These are phyloP conservation scores for Penicillium samsonianum DNA, from an alignment of 495 filamentous ascomycete species.

Conservation along the genomic window DNA sequence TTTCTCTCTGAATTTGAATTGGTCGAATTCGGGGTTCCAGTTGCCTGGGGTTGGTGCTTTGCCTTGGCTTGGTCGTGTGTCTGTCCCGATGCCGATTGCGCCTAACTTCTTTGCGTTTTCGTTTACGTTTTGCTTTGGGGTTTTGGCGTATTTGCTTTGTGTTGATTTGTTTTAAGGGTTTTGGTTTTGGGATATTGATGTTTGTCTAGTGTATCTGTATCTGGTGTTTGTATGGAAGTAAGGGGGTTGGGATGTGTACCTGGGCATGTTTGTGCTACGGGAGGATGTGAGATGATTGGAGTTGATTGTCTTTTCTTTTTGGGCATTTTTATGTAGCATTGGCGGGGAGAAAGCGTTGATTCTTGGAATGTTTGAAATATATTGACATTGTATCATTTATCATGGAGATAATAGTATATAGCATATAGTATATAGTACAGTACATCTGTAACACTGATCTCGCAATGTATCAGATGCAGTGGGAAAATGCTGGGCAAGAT, in stretches of 20 bases:
- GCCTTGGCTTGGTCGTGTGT: background rate
- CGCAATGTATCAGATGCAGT: background rate
- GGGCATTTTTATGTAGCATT: background rate
- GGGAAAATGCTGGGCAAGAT: slow-evolving; percentile 5
- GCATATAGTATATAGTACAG: slow-evolving; percentile 17
- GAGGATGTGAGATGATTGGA: background rate
- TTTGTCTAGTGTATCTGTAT: background rate
- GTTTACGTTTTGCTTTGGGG: background rate
- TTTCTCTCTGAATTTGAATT: background rate
- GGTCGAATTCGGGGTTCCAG: background rate
- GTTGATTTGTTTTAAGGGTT: background rate
- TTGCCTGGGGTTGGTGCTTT: background rate
- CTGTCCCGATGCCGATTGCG: background rate
- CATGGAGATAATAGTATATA: slow-evolving; percentile 7
- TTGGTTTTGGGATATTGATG: background rate
- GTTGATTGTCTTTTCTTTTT: background rate
- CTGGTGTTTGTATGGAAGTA: background rate
- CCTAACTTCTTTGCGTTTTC: slow-evolving; percentile 1
- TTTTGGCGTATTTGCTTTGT: background rate
- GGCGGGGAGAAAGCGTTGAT: background rate
- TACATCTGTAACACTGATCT: background rate
- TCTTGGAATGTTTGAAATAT: slow-evolving; percentile 7
- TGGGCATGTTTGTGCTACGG: background rate
- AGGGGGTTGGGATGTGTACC: background rate
- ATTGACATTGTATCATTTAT: slow-evolving; percentile 21